A percentile compares a stretch with the other conserved stretches of the same genome.
phyloP scores from a whole-genome alignment of 306 rosid species.

The Cercis canadensis region DNA sequence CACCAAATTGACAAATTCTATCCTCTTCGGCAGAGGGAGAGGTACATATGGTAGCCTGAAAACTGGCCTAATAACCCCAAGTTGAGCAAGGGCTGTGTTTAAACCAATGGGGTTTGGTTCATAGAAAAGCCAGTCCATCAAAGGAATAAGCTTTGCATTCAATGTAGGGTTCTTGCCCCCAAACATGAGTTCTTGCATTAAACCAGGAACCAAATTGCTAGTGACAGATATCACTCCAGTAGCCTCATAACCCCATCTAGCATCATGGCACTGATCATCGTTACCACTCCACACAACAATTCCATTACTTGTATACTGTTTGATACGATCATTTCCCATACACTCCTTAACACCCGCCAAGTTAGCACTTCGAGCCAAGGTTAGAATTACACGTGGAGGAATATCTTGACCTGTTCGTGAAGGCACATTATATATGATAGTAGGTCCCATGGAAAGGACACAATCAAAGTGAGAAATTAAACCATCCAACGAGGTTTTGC shows the following conservation, averaged over 20 bases:
- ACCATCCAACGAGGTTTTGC: slow-evolving; percentile 87
- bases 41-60: slow-evolving; percentile 96
- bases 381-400: slow-evolving; percentile 73
- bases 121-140: slow-evolving; percentile 80
- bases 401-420: slow-evolving; percentile 95
- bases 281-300: slow-evolving; percentile 94
- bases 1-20: slow-evolving; percentile 74
- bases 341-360: slow-evolving; percentile 97
- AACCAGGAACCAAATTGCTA: slow-evolving; percentile 88
- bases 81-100: slow-evolving; percentile 97
- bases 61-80: slow-evolving; percentile 90
- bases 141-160: slow-evolving; percentile 70
- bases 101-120: slow-evolving; percentile 93
- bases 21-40: slow-evolving; percentile 73
- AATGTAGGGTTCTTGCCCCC: slow-evolving; percentile 69
- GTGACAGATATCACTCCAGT: slow-evolving; percentile 88
- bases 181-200: slow-evolving; percentile 78
- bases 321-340: slow-evolving; percentile 73
- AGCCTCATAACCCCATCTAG: slow-evolving; percentile 96
- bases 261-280: slow-evolving; percentile 89
- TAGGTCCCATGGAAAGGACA: slow-evolving; percentile 89
- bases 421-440: slow-evolving; percentile 91
- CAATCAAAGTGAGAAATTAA: slow-evolving; percentile 72
- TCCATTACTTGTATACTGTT: slow-evolving; percentile 62
- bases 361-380: slow-evolving; percentile 59